Base-by-base conservation (phyloP, 2,329 filamentous ascomycete species). In the Penicillium sp. region DNA sequence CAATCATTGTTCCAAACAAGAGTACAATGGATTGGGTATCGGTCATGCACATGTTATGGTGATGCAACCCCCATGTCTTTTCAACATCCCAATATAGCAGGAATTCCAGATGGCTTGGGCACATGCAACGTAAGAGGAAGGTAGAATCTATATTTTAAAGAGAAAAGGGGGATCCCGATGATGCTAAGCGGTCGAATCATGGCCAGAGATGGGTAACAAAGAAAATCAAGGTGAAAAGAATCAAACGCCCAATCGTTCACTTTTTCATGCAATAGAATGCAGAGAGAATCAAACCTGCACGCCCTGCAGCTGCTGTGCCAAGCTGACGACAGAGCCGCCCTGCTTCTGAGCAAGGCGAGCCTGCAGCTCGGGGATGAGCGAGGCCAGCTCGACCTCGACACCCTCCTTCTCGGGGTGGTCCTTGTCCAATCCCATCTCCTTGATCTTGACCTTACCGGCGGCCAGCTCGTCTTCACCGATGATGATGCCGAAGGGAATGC, bases 371-470 rank as follows among this genome's bases (percentile, higher is more conserved):
- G 61, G 49, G 28, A 68, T 59, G 37, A 76, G 65, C 15, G 63
- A 58, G 31, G 62, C 34, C 64, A 90, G 82, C 55, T 88, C 81
- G 22, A 97, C 86, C 58, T 92, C 78, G 43, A 93, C 84, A 52
- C 93, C 94, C 60, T 96, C 90, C 81, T 97, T 96, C 75, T 96
- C 91, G 0, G 92, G 88, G 82, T 97, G 90, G 28, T 88, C 91
- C 42, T 95, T 89, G 3, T 85, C 84, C 57, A 96, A 81, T 48
- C 92, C 88, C 79, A 92, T 84, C 81, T 89, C 87, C 86, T 98
- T 98, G 74, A 97, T 84, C 78, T 90, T 91, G 67, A 96, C 89
- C 75, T 96, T 89, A 55, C 92, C 92, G 28, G 86, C 83, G 61
- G 88, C 88, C 42, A 96, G 80, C 78, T 98, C 94, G 57, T 96